Conservation (phyloP, 192 early-diverging fungal species). For the Globomyces pollinis-pini region DNA sequence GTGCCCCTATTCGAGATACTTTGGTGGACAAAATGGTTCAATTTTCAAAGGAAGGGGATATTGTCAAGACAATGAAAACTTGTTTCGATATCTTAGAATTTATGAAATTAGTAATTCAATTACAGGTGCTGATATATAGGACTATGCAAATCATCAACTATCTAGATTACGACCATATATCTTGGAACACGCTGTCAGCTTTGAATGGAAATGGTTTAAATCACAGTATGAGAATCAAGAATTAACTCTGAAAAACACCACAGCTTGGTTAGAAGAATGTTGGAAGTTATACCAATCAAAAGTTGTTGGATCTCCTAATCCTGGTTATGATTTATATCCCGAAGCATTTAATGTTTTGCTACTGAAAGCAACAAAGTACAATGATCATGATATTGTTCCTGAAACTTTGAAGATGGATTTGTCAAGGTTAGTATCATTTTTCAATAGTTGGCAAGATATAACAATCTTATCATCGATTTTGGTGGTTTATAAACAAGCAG, state of each 20-base stretch:
- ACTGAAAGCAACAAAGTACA: constrained; percentile 13
- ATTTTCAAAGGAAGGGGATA: constrained; percentile 48
- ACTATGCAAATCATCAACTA: constrained; percentile 60
- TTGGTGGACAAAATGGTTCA: constrained; percentile 54
- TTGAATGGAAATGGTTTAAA: constrained; percentile 64
- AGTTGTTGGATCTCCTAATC: constrained; percentile 1
- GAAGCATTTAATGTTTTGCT: constrained; percentile 24
- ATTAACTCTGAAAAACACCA: constrained; percentile 16
- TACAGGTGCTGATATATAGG: constrained; percentile 25
- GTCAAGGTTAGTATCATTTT: constrained; percentile 29
- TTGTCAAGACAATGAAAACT: constrained; percentile 54
- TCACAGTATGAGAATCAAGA: constrained; percentile 21
- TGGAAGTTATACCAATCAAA: neutral
- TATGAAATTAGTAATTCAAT: constrained; percentile 46
- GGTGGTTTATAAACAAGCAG: constrained; percentile 33
- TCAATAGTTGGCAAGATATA: constrained; percentile 51
- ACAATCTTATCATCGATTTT: constrained; percentile 38
- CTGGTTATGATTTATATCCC: constrained; percentile 16
- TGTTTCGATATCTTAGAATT: constrained; percentile 73
- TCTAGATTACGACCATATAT: constrained; percentile 60
- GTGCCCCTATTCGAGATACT: constrained; percentile 58
- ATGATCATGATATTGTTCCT: constrained; percentile 21
- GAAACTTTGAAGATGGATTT: constrained; percentile 42
- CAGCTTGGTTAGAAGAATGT: constrained; percentile 15
- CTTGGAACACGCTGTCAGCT: constrained; percentile 55